These are phyloP conservation scores for Mycena galericulata DNA, from an alignment of 768 basidiomycete genomes.

Conservation along the genomic window DNA sequence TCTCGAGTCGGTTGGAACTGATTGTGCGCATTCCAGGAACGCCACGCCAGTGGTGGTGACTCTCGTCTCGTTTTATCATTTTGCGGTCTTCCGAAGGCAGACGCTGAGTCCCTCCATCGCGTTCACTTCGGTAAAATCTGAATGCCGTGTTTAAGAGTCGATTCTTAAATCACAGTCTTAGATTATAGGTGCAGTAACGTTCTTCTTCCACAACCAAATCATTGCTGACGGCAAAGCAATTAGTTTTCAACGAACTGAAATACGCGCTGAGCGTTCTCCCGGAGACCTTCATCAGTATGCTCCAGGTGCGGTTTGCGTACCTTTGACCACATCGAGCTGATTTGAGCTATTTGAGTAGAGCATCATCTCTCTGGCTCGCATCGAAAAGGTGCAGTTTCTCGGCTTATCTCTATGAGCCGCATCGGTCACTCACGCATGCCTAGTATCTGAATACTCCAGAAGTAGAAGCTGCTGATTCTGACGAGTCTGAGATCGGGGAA, in stretches of 20 bases:
- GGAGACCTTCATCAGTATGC: constrained; percentile 72
- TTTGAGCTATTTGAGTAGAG: too few relatives aligned
- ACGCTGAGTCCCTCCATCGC: constrained; percentile 71
- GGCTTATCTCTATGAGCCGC: background rate
- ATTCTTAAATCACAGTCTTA: background rate
- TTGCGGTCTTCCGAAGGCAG: constrained; percentile 63
- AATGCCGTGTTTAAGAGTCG: constrained; percentile 25
- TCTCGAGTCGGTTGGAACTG: background rate
- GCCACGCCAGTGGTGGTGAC: constrained; percentile 48
- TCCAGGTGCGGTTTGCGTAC: constrained; percentile 55
- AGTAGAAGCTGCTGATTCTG: constrained; percentile 50
- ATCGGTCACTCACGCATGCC: background rate
- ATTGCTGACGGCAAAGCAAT: too few relatives aligned
- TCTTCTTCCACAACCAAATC: too few relatives aligned
- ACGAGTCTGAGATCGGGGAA: too few relatives aligned
- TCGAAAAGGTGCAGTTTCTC: background rate
- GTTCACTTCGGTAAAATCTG: constrained; percentile 57
- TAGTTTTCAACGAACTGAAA: constrained; percentile 73
- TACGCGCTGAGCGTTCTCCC: constrained; percentile 74
- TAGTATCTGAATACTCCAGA: constrained; percentile 70
- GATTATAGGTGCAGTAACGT: background rate
- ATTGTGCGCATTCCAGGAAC: constrained; percentile 38
- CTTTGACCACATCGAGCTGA: too few relatives aligned
- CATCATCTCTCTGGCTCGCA: constrained; percentile 17
- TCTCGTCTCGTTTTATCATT: constrained; percentile 53